Evolutionary conservation across 2,329 filamentous ascomycete genomes (phyloP).

Genomic region (Endocalyx cinctus): DNA sequence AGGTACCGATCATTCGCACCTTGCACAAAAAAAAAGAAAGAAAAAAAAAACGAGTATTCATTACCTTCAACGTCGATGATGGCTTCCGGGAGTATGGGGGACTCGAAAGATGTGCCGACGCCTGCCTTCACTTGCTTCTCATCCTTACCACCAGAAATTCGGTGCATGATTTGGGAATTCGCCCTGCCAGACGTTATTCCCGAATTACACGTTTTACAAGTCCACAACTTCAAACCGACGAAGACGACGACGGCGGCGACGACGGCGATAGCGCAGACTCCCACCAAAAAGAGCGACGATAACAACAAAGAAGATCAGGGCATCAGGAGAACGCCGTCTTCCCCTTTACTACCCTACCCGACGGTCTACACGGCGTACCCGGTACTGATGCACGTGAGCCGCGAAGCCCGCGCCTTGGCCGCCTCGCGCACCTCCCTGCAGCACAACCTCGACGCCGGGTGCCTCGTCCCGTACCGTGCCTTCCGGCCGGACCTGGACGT

Average conservation of each 20-base stretch:
- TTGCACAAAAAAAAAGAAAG: no score
- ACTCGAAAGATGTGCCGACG: no score
- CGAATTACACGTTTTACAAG: slow-evolving; percentile 10
- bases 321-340: neutral
- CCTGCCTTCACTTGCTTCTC: slow-evolving; percentile 9
- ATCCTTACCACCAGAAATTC: slow-evolving; percentile 11
- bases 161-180: slow-evolving; percentile 12
- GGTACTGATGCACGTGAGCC: slow-evolving; percentile 8
- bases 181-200: slow-evolving; percentile 6
- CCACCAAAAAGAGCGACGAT: neutral
- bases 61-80: no score
- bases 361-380: slow-evolving; percentile 10
- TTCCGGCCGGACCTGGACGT: slow-evolving; percentile 14
- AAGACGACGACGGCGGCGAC: neutral
- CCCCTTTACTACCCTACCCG: neutral
- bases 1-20: no score
- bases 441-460: slow-evolving; percentile 1
- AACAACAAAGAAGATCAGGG: neutral
- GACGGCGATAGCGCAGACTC: no score
- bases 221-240: neutral
- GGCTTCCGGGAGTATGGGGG: no score
- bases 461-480: slow-evolving; percentile 6
- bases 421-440: neutral
- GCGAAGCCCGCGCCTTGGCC: slow-evolving; percentile 7
- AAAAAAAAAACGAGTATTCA: no score